Evolutionary conservation across 2,329 filamentous ascomycete genomes (phyloP), one percentile per base, ranked within the genome.

Genomic region (Setomelanomma holmii): DNA sequence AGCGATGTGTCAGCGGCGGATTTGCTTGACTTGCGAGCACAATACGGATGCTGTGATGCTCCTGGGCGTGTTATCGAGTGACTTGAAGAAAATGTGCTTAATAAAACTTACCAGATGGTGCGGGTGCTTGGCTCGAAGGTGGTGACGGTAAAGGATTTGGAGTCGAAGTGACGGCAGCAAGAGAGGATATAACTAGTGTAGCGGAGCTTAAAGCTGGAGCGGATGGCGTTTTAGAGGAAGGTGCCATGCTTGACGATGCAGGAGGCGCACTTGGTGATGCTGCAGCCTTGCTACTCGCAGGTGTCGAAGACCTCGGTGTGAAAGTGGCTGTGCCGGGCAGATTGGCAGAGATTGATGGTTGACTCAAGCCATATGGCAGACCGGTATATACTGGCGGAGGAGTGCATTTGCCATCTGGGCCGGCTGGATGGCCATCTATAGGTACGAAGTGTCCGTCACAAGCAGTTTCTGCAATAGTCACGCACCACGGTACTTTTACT

Each of bases 391-490:
- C 45, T 27, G 53, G 46, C 11, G 55, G 45, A 8, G 51, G 12
- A 6, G 33, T 41, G 17, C 60, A 63, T 38, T 54, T 45, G 10
- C 60, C 52, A 14, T 56, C 47, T 24, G 43, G 4, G 7, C 39
- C 49, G 5, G 58, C 58, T 27, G 53, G 46, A 10, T 50, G 48
- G 11, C 39, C 53, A 27, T 47, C 53, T 12, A 61, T 16, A 6
- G 56, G 40, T 5, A 61, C 24, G 19, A 40, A 51, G 0, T 39
- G 17, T 10, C 50, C 54, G 14, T 55, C 51, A 16, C 45, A 40
- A 19, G 53, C 40, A 23, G 61, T 34, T 19, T 61, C 58, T 5
- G 53, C 53, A 11, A 63, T 45, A 11, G 58, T 63, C 8, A 60
- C 14, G 34, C 60, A 63, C 53, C 51, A 62, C 14, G 45, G 45